Conservation (phyloP, 2,329 filamentous ascomycete species). For the Sporothrix globosa region DNA sequence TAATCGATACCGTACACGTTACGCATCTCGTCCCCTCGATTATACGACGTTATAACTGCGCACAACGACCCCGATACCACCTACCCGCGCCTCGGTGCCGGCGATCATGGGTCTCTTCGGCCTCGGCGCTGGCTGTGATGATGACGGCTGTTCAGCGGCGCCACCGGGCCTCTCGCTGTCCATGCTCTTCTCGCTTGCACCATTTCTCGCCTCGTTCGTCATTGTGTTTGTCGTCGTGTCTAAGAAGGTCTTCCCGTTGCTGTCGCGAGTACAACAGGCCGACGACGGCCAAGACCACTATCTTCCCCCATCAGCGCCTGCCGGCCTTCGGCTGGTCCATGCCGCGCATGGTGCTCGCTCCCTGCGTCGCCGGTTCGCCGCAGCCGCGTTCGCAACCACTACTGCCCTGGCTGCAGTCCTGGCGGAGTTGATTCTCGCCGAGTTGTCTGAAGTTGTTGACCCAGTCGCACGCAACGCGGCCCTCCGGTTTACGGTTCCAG, state of each 20-base stretch:
- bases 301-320: constrained; percentile 65
- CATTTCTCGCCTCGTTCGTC: constrained; percentile 72
- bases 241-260: constrained; percentile 71
- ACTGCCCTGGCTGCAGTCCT: constrained; percentile 77
- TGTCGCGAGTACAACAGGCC: constrained; percentile 59
- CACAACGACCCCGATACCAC: background rate
- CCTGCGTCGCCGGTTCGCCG: constrained; percentile 56
- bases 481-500: constrained; percentile 69
- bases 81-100: constrained; percentile 1
- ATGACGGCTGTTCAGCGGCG: constrained; percentile 59
- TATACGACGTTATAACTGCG: background rate
- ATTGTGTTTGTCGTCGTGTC: constrained; percentile 65
- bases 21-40: background rate
- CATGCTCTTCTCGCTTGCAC: constrained; percentile 59
- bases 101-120: constrained; percentile 29
- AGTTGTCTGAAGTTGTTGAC: constrained; percentile 77
- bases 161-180: constrained; percentile 49
- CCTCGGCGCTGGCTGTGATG: constrained; percentile 55
- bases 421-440: constrained; percentile 78
- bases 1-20: constrained; percentile 20
- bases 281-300: constrained; percentile 64
- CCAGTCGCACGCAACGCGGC: constrained; percentile 68
- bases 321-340: constrained; percentile 60
- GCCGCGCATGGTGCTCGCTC: constrained; percentile 61
- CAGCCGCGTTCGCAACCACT: constrained; percentile 73